Conservation (phyloP, 106 monocot genomes). For the Amphibolis antarctica region DNA sequence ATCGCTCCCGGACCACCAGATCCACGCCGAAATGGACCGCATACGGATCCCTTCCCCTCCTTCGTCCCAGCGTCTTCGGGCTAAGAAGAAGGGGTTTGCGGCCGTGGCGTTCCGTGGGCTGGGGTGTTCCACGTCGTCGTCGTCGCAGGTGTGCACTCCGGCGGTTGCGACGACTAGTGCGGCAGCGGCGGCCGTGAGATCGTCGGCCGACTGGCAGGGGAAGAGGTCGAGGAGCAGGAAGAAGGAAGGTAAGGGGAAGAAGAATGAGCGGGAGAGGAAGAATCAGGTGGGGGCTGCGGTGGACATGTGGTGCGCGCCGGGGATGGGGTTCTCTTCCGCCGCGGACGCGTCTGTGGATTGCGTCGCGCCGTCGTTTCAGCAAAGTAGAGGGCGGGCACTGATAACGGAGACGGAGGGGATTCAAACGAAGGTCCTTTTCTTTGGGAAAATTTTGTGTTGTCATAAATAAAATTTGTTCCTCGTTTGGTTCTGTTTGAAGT, state of each 20-base stretch:
- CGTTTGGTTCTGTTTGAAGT: no score
- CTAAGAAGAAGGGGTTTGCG: slow-evolving; percentile 26
- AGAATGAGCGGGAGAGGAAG: slow-evolving; percentile 7
- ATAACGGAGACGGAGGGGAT: slow-evolving; percentile 17
- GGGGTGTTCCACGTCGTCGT: slow-evolving; percentile 31
- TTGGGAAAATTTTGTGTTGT: no score
- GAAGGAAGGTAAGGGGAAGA: slow-evolving; percentile 3
- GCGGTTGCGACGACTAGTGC: slow-evolving; percentile 5
- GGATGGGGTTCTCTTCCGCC: slow-evolving; percentile 6
- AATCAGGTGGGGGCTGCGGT: neutral
- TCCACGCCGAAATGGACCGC: neutral
- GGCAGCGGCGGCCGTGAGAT: slow-evolving; percentile 12
- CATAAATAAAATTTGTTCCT: no score
- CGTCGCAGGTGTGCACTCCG: slow-evolving; percentile 19
- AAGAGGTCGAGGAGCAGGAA: slow-evolving; percentile 19
- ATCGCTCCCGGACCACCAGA: no score
- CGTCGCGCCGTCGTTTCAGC: slow-evolving; percentile 23
- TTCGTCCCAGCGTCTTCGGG: neutral
- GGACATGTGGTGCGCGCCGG: slow-evolving; percentile 38
- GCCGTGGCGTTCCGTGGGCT: slow-evolving; percentile 34
- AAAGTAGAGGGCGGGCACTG: neutral
- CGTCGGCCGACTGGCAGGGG: slow-evolving; percentile 37
- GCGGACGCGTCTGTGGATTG: slow-evolving; percentile 43
- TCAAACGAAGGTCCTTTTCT: slow-evolving; percentile 29
- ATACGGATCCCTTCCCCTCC: neutral